Conservation (phyloP, 179 eudicot genomes). For the Spergularia azorica region DNA sequence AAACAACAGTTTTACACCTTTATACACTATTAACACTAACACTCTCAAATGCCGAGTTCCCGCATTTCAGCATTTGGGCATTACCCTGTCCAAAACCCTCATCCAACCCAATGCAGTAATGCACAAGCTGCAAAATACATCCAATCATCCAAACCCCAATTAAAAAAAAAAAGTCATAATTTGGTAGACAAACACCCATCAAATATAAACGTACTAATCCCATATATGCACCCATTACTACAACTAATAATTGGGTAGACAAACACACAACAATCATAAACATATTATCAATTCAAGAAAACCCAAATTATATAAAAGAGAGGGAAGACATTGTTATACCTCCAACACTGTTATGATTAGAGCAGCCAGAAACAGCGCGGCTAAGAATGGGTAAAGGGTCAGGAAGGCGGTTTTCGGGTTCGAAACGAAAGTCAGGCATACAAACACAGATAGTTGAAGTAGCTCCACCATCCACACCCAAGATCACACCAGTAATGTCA, state of each 20-base stretch:
- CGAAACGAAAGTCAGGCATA: conserved; percentile 45
- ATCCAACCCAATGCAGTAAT: no score
- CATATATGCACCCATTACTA: no score
- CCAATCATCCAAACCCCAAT: no score
- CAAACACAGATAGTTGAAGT: conserved; percentile 84
- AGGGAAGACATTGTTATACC: conserved; percentile 31
- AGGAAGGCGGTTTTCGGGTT: conserved; percentile 32
- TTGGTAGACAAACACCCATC: neutral
- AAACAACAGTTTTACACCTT: no score
- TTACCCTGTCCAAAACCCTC: no score
- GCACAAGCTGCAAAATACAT: no score
- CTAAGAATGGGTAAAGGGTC: conserved; percentile 56
- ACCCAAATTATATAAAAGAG: neutral
- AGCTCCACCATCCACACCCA: conserved; percentile 85
- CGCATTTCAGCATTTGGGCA: no score
- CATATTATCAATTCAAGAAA: neutral
- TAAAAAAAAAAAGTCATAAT: neutral
- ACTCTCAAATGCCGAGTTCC: no score
- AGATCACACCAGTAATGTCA: conserved; percentile 36
- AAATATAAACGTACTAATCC: neutral
- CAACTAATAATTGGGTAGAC: neutral
- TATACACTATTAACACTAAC: no score
- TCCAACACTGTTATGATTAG: conserved; percentile 86
- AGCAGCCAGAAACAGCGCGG: conserved; percentile 75
- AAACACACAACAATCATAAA: neutral